Evolutionary conservation across 2,329 filamentous ascomycete genomes (phyloP).

Genomic region (Fusarium equiseti): DNA sequence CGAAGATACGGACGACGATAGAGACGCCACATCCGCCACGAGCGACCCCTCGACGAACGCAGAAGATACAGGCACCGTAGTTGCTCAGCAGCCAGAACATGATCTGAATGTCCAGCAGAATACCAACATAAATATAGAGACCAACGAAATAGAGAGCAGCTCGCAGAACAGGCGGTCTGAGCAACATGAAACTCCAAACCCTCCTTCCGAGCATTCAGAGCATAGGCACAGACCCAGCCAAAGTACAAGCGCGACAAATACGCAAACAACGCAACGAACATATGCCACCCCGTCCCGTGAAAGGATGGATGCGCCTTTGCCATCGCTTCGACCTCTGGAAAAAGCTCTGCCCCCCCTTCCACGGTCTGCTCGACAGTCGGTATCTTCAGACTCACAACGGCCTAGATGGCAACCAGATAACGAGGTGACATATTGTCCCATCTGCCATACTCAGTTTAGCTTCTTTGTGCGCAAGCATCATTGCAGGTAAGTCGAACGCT

Average conservation of each 20-base stretch:
- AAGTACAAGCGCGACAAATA: conserved; percentile 4
- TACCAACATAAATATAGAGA: background rate
- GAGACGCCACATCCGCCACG: conserved; percentile 11
- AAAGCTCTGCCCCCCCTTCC: conserved; percentile 40
- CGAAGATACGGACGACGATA: conserved; percentile 1
- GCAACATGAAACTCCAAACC: conserved; percentile 4
- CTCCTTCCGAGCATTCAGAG: background rate
- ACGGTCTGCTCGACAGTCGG: conserved; percentile 29
- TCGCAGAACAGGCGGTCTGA: conserved; percentile 7
- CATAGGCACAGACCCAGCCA: conserved; percentile 2
- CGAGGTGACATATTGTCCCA: conserved; percentile 85
- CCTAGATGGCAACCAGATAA: conserved; percentile 91
- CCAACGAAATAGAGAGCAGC: background rate
- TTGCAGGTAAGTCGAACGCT: conserved; percentile 72
- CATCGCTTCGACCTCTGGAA: conserved; percentile 32
- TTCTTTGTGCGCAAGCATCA: conserved; percentile 93
- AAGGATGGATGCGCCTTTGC: conserved; percentile 47
- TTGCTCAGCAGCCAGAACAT: conserved; percentile 15
- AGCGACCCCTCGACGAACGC: background rate
- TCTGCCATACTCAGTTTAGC: conserved; percentile 83
- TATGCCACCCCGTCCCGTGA: conserved; percentile 44
- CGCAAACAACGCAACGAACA: conserved; percentile 26
- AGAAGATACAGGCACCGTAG: background rate
- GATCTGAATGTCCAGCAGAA: conserved; percentile 3
- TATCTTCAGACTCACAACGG: conserved; percentile 63